Evolutionary conservation across 208 protist genomes (phyloP), one percentile per base, ranked within the genome.

Genomic region (Phytomonas sp.): DNA sequence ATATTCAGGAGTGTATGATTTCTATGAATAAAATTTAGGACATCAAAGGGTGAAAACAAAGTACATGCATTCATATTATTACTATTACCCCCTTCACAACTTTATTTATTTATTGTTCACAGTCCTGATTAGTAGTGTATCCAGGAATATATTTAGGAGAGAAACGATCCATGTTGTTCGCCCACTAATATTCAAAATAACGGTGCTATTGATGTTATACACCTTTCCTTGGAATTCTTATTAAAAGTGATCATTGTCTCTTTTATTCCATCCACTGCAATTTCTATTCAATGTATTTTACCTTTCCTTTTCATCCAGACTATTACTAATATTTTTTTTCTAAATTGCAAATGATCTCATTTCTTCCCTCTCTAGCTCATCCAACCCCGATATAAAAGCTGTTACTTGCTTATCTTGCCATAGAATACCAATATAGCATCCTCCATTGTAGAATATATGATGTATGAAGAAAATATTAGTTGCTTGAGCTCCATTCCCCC

Each of bases 1-100:
- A 64, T 64, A 16, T 14, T 37, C 37, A 0, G n/a, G 37, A 6
- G 12, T 31, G 29, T 7, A 68, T 40, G 30, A 40, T 65, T 69
- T 68, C 29, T 67, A 6, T 74, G 30, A 3, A 23, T 45, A 69
- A 69, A 52, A 60, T 42, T 52, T 19, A 61, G 23, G 63, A 23
- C 14, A 63, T 63, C 16, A 42, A 63, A 31, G 7, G 19, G 23
- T 42, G 19, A 61, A 60, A 42, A 49, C 14, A 68, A 26, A 19
- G 4, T 61, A 23, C 16, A n/a, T 19, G 14, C 8, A 69, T 26
- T 2, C 4, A 66, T 60, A 60, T 7, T 42, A 63, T 29, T 45
- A 7, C 16, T 45, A 31, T 52, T 69, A 63, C 30, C n/a, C 34
- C 37, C 23, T 36, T 23, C 19, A 56, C 23, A 11, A 33, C 8